These are phyloP conservation scores for Aspergillus incahuasiensis DNA, from an alignment of 495 filamentous ascomycete species.

Conservation along the genomic window DNA sequence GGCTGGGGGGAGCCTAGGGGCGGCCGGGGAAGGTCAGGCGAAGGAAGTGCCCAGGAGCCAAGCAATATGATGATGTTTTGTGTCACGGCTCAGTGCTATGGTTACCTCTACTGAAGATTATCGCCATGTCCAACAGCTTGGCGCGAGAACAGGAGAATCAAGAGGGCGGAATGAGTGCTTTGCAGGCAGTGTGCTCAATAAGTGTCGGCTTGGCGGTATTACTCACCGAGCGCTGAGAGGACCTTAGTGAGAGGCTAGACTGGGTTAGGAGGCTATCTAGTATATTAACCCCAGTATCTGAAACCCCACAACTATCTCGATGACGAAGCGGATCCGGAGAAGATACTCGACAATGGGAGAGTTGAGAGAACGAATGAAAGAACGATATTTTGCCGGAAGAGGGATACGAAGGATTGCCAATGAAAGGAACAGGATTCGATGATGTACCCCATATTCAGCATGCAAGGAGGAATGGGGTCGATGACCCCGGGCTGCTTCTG, in stretches of 20 bases:
- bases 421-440: not conserved
- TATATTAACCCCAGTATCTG: not conserved
- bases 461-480: conserved; percentile 2
- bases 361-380: not conserved
- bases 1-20: not conserved
- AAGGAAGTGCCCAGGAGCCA: not conserved
- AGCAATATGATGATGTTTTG: not conserved
- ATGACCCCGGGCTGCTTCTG: conserved; percentile 9
- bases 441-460: conserved; percentile 2
- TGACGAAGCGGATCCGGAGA: not conserved
- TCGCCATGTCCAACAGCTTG: not conserved
- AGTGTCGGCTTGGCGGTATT: conserved; percentile 1
- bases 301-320: not conserved
- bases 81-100: not conserved
- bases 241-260: not conserved
- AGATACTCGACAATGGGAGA: not conserved
- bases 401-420: conserved; percentile 10
- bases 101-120: not conserved
- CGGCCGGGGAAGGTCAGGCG: not conserved
- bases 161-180: not conserved
- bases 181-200: not conserved
- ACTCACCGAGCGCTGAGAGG: not conserved
- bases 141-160: not conserved
- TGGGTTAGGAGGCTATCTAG: not conserved
- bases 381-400: not conserved